Base-by-base conservation (phyloP, 2,329 filamentous ascomycete genomes). In the Pseudocercospora vitis region DNA sequence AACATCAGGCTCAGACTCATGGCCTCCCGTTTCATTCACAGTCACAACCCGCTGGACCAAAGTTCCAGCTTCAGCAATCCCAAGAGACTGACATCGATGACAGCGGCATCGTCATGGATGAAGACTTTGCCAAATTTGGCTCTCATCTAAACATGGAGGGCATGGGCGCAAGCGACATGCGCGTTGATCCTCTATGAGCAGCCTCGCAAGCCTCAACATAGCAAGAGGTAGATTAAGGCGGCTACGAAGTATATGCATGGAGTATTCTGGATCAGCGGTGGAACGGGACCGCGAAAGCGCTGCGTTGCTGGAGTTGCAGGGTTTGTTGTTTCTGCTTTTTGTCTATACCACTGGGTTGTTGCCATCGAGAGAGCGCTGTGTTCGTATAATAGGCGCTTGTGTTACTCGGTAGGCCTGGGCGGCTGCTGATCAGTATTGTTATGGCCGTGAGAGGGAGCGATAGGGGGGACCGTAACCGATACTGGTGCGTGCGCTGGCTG, bases 51-150 rank as follows among this genome's bases (percentile, higher is more conserved):
- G 44, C 45, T 14, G 52, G 47, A 19, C 19, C 48, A 14, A 48
- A 50, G 12, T 50, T 46, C n/a, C 57, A 56, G 50, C 54, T 57
- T 24, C 57, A 55, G 16, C 57, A 58, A 9, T 45, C 46, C 24
- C 62, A 61, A 21, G 65, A 68, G 26, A 48, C 62, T 5, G 69
- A 72, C 53, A 63, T 71, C 23, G 70, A 72, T 51, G 70, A 72
- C 56, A 70, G 67, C 42, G 70, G 70, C 16, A 71, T 72, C 33
- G 69, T 69, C 19, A 68, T 72, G 67, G 69, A 72, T 19, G 70
- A 71, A 11, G 63, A 69, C 16, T 60, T 63, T 26, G 53, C 52
- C 39, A 50, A 50, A n/a, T 42, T 46, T 14, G 56, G 52, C n/a
- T 50, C 52, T 4, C 52, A 55, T 31, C 28, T 57, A 19, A 56